Base-by-base conservation (phyloP, 1,284 basidiomycete species). In the Rhodofomes roseus region DNA sequence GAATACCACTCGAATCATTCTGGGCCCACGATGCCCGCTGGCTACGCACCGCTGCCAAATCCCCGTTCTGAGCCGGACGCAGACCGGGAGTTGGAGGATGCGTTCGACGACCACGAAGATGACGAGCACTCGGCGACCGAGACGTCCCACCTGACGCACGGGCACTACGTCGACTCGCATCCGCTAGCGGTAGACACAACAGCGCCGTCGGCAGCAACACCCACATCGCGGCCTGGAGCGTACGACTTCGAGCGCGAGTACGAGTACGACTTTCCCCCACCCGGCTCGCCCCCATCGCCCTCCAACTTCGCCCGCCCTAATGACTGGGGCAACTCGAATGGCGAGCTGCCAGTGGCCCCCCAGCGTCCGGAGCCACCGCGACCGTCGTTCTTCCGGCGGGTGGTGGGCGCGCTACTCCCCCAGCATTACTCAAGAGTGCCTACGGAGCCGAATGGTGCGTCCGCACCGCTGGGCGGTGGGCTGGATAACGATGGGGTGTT, bases 401-500 rank as follows among this genome's bases (percentile, higher is more conserved):
- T 79, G 48, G 74, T 89, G 4, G 90, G 92, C 18, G 82, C 85
- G 5, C 71, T 95, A 55, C 74, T 95, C 1, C 93, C 93, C 0
- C 84, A 85, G 2, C 86, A 90, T 61, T 93, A 95, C 70, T 74
- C 83, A 25, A 82, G 79, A 1, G 72, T 89, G 23, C 81, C 87
- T 0, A 78, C 79, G 2, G 66, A 69, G 65, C 52, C 66, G 62
- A 63, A 59, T 36, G 54, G 14, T 25, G 50, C 54, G n/a, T 63
- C 60, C 1, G 59, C 71, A 7, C 68, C 74, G 8, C 67, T 81
- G n/a, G 95, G 92, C 18, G 90, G 93, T 1, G 95, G 95, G 0
- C 83, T 81, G 9, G 86, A 92, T 48, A 95, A 96, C 68, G 95
- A 97, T 68, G 96, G 96, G 14, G 96, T 99, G 5, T 99, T 98